Evolutionary conservation across 2,329 filamentous ascomycete genomes (phyloP).

Genomic region (Aspergillus vadensis): DNA sequence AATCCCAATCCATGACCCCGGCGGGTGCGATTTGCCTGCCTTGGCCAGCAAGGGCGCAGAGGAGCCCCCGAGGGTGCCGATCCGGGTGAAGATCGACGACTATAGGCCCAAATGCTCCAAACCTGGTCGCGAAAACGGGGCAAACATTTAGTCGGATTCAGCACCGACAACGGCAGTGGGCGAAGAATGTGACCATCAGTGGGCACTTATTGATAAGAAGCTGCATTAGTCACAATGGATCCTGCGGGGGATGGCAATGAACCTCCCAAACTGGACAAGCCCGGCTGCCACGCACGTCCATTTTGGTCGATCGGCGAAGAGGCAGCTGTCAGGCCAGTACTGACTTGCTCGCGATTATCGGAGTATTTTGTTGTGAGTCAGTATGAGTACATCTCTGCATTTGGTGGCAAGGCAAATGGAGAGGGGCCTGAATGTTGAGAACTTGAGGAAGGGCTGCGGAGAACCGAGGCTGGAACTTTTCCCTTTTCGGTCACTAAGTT

Average conservation of each 20-base stretch:
- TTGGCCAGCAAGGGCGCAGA: constrained; percentile 1
- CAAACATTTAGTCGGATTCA: neutral
- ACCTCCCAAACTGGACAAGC: neutral
- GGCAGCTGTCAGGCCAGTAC: neutral
- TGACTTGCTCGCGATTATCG: neutral
- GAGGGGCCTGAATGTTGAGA: neutral
- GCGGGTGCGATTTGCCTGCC: neutral
- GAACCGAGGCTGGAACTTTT: neutral
- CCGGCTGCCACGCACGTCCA: neutral
- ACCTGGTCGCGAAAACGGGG: neutral
- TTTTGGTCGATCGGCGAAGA: neutral
- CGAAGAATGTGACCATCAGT: neutral
- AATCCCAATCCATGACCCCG: neutral
- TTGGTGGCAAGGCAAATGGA: neutral
- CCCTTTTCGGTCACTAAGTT: too few relatives aligned
- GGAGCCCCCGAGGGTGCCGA: neutral
- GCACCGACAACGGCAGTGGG: neutral
- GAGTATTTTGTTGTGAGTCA: neutral
- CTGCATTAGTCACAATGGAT: neutral
- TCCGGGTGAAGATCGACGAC: constrained; percentile 2
- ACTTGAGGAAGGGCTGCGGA: neutral
- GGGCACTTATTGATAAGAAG: neutral
- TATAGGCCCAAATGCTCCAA: neutral
- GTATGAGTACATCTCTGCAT: too few relatives aligned
- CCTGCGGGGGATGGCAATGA: neutral